These are phyloP conservation scores for Aegilops tauschii DNA, from an alignment of 176 grass and related monocot genomes.

Conservation along the genomic window DNA sequence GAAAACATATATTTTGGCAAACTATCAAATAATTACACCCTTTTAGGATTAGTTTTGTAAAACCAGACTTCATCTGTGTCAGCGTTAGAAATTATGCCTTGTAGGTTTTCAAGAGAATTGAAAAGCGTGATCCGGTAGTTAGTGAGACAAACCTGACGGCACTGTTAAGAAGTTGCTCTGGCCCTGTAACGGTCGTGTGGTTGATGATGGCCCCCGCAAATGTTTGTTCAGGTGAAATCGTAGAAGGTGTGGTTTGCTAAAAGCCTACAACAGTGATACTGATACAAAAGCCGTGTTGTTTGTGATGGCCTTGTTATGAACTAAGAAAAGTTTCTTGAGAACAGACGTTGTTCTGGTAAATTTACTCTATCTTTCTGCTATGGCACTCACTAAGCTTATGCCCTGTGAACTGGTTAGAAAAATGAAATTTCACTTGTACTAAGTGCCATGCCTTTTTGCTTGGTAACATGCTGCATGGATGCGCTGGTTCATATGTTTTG, in stretches of 20 bases:
- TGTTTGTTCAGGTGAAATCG: not conserved
- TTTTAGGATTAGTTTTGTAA: not conserved
- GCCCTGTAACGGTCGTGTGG: not conserved
- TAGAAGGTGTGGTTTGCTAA: not conserved
- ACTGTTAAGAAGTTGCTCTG: not conserved
- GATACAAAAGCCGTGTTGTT: not conserved
- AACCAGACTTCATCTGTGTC: not conserved
- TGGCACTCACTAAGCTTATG: not conserved
- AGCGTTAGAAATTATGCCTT: not conserved
- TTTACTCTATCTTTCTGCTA: not conserved
- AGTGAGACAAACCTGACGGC: not conserved
- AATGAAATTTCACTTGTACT: not conserved
- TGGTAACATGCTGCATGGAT: not conserved
- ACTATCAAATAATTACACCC: not conserved
- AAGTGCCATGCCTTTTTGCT: not conserved
- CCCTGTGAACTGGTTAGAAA: not conserved
- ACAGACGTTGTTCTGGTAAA: not conserved
- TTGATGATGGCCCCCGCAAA: not conserved
- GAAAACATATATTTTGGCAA: not conserved
- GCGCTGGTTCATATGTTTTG: slow-evolving; percentile 5
- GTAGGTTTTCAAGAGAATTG: not conserved
- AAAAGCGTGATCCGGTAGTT: not conserved
- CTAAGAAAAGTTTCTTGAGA: not conserved
- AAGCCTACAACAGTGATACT: not conserved
- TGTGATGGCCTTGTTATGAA: not conserved